Evolutionary conservation across 495 filamentous ascomycete species (phyloP).

Genomic region (Neurospora tetraspora): DNA sequence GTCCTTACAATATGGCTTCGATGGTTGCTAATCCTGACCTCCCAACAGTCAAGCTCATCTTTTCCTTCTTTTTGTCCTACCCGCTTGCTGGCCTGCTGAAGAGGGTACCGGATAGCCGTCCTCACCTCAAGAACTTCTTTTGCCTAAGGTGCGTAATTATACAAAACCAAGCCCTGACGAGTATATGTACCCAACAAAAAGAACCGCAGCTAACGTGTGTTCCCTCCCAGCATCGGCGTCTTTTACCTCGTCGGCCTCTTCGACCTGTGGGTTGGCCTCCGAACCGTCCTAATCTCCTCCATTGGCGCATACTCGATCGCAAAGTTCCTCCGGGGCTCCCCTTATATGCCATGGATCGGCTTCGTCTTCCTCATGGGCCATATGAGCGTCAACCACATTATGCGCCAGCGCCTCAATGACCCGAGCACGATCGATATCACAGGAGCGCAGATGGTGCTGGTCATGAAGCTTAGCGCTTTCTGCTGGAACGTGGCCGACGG

Average conservation of each 20-base stretch:
- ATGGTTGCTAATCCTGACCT: constrained; percentile 10
- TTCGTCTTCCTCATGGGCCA: constrained; percentile 94
- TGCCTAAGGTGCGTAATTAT: constrained; percentile 51
- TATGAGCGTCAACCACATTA: constrained; percentile 82
- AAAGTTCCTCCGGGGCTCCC: constrained; percentile 66
- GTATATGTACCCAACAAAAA: not conserved
- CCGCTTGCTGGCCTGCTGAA: constrained; percentile 84
- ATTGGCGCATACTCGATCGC: constrained; percentile 75
- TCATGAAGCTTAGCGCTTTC: constrained; percentile 97
- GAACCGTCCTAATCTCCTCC: constrained; percentile 69
- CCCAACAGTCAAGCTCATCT: constrained; percentile 76
- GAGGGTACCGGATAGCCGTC: constrained; percentile 75
- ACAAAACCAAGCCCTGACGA: too few relatives aligned
- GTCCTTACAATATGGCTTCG: not conserved
- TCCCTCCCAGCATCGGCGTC: constrained; percentile 47
- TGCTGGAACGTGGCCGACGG: constrained; percentile 98
- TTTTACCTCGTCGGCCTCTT: constrained; percentile 96
- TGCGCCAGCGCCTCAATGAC: constrained; percentile 59
- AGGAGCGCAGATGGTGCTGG: constrained; percentile 93
- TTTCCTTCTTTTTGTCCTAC: constrained; percentile 86
- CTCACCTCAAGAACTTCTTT: constrained; percentile 84
- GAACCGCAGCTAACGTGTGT: constrained; percentile 1
- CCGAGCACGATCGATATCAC: constrained; percentile 73
- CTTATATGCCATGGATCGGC: constrained; percentile 96
- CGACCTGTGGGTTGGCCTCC: constrained; percentile 80